phyloP scores from a whole-genome alignment of 2,329 filamentous ascomycete genomes.

The Coniella lustricola region DNA sequence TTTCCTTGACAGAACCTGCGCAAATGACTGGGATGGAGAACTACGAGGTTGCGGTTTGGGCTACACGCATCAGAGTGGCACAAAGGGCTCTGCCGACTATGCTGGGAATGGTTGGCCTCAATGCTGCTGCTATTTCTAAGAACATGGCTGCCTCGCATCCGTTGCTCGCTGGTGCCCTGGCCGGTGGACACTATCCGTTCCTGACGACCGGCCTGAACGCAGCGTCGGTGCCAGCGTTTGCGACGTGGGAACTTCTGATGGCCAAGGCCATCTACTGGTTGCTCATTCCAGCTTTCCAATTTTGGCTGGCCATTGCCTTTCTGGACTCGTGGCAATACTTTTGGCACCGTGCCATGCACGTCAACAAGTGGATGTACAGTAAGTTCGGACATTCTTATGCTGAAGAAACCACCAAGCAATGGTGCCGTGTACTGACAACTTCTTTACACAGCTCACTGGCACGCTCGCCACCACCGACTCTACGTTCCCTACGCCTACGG shows the following conservation, averaged over 20 bases:
- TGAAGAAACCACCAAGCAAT: too few species aligned
- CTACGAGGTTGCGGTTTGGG: conserved; percentile 87
- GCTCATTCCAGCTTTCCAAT: conserved; percentile 69
- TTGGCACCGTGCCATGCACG: conserved; percentile 90
- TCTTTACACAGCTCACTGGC: conserved; percentile 62
- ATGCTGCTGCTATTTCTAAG: conserved; percentile 67
- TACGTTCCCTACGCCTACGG: conserved; percentile 98
- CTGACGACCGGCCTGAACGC: conserved; percentile 53
- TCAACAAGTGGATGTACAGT: conserved; percentile 97
- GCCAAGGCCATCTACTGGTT: conserved; percentile 77
- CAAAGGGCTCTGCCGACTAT: conserved; percentile 71
- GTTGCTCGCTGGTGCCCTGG: conserved; percentile 65
- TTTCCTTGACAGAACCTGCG: conserved; percentile 66
- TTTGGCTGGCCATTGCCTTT: conserved; percentile 64
- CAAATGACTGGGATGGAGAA: conserved; percentile 71
- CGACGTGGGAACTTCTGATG: conserved; percentile 68
- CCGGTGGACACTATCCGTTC: conserved; percentile 74
- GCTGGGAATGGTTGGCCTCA: conserved; percentile 66
- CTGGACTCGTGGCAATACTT: conserved; percentile 99
- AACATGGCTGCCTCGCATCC: conserved; percentile 66
- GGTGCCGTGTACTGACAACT: conserved; percentile 16
- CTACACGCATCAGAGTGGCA: conserved; percentile 68
- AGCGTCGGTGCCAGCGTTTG: conserved; percentile 61
- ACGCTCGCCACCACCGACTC: conserved; percentile 90
- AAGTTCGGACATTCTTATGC: conserved; percentile 36